These are phyloP conservation scores for Pleodorina starrii DNA, from an alignment of 139 green algal species.

Conservation along the genomic window DNA sequence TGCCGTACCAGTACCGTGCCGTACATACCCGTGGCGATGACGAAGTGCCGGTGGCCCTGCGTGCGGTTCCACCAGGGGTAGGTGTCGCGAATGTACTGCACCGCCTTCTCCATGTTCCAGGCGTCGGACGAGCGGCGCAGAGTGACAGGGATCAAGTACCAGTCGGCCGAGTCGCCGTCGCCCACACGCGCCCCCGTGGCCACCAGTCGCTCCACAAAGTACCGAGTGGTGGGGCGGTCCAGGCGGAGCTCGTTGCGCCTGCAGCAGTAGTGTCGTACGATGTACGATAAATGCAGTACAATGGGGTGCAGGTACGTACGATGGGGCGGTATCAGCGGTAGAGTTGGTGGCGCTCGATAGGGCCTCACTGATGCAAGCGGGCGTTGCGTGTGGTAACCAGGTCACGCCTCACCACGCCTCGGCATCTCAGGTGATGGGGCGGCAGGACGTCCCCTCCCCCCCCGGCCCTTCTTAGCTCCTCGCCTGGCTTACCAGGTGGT, in stretches of 20 bases:
- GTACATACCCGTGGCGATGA: constrained; percentile 45
- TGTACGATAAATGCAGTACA: too few relatives aligned
- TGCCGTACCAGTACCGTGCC: too few relatives aligned
- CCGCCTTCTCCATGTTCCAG: background rate
- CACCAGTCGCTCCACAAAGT: constrained; percentile 49
- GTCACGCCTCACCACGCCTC: too few relatives aligned
- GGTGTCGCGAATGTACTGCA: constrained; percentile 31
- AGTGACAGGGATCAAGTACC: constrained; percentile 57
- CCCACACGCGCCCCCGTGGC: constrained; percentile 45
- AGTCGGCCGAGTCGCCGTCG: constrained; percentile 51
- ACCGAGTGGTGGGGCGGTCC: constrained; percentile 42
- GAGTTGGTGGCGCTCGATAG: too few relatives aligned
- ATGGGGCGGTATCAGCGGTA: too few relatives aligned
- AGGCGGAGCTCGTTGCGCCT: constrained; percentile 52
- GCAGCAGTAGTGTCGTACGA: constrained; percentile 46
- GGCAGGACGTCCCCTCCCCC: too few relatives aligned
- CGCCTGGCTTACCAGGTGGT: constrained; percentile 38
- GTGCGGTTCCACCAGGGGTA: constrained; percentile 40
- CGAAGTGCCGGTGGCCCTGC: constrained; percentile 40
- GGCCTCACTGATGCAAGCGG: too few relatives aligned
- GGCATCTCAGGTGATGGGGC: too few relatives aligned
- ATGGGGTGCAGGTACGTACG: too few relatives aligned
- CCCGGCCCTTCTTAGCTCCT: too few relatives aligned
- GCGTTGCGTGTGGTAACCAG: too few relatives aligned
- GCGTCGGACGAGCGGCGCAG: constrained; percentile 11